Base-by-base conservation (phyloP, 306 rosid species). In the Senna tora region DNA sequence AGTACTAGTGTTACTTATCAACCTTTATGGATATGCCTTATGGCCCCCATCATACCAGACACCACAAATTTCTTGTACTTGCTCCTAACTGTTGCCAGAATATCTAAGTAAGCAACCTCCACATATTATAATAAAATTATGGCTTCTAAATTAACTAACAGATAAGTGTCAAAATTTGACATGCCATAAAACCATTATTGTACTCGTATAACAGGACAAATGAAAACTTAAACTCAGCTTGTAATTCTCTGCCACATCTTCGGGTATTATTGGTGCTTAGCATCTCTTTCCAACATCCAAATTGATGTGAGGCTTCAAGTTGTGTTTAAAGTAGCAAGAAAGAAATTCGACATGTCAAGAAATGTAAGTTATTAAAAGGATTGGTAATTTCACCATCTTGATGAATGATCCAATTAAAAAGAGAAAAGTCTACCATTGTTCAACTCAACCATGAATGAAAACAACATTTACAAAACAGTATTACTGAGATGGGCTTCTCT, bases 31-130 rank as follows among this genome's bases (percentile, higher is more conserved):
- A 42, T 65, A 25, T 56, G 25, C 33, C 70, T 17, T 13, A 5
- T 62, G 71, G 25, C 56, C 63, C 74, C 11, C 8, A 21, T 53
- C 28, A 33, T 63, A 53, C 42, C 76, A 19, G 66, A 54, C 25
- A 43, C 57, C 46, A 2, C 51, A 41, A n/a, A 30, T 41, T 39
- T 50, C 21, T 64, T 33, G 53, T 45, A 1, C 62, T 77, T 63
- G 60, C 32, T 15, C n/a, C 22, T 8, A 15, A 16, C 43, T 28
- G 43, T 66, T 66, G 54, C 9, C 71, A n/a, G 57, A 66, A 66
- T 47, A 45, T 46, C 41, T 15, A 22, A 50, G 71, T 5, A 25
- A 64, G 41, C 36, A 47, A 32, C 43, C 45, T 9, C 45, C 41
- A 32, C 42, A 32, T 3, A 58, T n/a, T n/a, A 5, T 22, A 11